Base-by-base conservation (phyloP, 2,329 filamentous ascomycete species). In the Plectosphaerella cucumerina region DNA sequence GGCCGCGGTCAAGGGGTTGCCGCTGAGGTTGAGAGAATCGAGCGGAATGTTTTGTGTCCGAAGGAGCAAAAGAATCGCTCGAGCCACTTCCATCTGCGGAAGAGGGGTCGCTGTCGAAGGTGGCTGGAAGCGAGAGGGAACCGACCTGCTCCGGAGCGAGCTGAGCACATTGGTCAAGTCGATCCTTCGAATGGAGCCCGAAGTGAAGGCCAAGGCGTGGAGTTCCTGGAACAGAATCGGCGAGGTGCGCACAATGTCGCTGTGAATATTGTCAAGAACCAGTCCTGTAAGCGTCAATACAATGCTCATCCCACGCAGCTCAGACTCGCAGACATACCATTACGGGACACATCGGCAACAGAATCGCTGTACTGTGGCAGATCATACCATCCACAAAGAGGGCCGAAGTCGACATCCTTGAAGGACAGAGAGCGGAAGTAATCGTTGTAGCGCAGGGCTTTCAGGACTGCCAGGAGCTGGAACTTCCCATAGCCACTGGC, bases 361-460 rank as follows among this genome's bases (percentile, higher is more conserved):
- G 71, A 70, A 52, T 76, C 72, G 18, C 70, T 71, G 35, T 74
- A 71, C 5, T 69, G 65, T 2, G 67, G 60, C 42, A 70, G 70
- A 53, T 82, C 80, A 44, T 69, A 69, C 31, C 61, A 58, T 33
- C 66, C 65, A 39, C 66, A 63, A 1, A 77, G 63, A 15, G 59
- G 64, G 2, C 71, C 72, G 18, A 83, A 66, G 55, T 81, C 75
- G 14, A 82, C 70, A 48, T 77, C 71, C 10, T 68, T 63, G 54
- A 83, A 80, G 2, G 77, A 82, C n/a, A 83, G 62, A 1, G 78
- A 76, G 52, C 76, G 78, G 64, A 83, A 82, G 57, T 77, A 82
- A 55, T 78, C 80, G 49, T 83, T 83, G 60, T 80, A 83, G 10
- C 80, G 71, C 52, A 82, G 63, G 2, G 80, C 77, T 5, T 78